Conservation (phyloP, 2,329 filamentous ascomycete species). For the Paraphoma sp. region DNA sequence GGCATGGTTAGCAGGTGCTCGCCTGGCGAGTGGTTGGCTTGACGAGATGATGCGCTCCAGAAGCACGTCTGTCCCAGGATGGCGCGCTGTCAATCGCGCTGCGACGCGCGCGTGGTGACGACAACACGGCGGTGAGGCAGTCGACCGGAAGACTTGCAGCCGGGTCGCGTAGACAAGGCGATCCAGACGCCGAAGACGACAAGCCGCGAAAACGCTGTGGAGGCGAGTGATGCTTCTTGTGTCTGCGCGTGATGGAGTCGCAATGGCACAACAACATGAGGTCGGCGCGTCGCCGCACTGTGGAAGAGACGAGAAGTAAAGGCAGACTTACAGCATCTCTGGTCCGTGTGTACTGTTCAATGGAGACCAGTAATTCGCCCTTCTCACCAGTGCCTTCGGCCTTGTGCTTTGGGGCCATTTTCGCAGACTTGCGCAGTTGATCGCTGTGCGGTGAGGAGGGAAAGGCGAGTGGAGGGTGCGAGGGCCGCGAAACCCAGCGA, state of each 20-base stretch:
- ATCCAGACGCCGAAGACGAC: conserved; percentile 14
- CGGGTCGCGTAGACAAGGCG: conserved; percentile 35
- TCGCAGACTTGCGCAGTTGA: neutral
- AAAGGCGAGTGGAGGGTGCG: conserved; percentile 9
- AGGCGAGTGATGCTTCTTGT: conserved; percentile 7
- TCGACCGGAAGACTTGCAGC: conserved; percentile 9
- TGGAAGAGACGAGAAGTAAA: conserved; percentile 2
- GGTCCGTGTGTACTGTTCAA: conserved; percentile 79
- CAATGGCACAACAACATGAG: conserved; percentile 13
- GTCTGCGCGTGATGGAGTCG: conserved; percentile 7
- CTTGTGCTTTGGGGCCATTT: conserved; percentile 40
- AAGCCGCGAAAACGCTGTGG: conserved; percentile 3
- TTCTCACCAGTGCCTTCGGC: conserved; percentile 42
- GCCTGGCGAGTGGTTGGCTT: too few species aligned
- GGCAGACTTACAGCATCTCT: conserved; percentile 75
- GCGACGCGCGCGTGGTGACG: conserved; percentile 7
- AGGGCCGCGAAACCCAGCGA: too few species aligned
- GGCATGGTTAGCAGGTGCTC: neutral
- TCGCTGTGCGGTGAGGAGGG: neutral
- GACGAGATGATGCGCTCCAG: neutral
- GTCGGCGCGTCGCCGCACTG: conserved; percentile 23
- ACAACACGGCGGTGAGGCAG: conserved; percentile 10
- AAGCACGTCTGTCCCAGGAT: neutral
- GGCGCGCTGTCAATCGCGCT: conserved; percentile 20
- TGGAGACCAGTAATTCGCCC: conserved; percentile 59